These are phyloP conservation scores for Cytospora mali DNA, from an alignment of 2,329 filamentous ascomycete genomes.

Conservation along the genomic window DNA sequence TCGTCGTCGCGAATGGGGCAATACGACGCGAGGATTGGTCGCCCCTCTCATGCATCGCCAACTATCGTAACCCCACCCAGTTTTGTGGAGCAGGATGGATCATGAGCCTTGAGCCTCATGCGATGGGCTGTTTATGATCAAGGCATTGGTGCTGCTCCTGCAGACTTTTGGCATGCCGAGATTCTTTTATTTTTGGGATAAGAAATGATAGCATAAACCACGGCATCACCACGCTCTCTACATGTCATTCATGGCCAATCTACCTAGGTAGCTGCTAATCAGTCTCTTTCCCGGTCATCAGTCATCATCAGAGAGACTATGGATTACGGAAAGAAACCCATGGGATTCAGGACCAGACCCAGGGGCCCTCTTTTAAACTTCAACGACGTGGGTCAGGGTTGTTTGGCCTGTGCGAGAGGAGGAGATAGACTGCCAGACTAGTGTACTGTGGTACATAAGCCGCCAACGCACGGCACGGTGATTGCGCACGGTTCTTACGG, in stretches of 20 bases:
- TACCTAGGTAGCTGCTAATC: not conserved
- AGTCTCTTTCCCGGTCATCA: not conserved
- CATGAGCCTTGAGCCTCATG: constrained; percentile 25
- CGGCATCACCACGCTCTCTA: not conserved
- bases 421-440: too few species aligned
- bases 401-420: constrained; percentile 1
- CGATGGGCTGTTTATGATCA: not conserved
- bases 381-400: constrained; percentile 27
- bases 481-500: constrained; percentile 15
- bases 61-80: constrained; percentile 21
- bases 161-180: too few species aligned
- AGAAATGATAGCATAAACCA: not conserved
- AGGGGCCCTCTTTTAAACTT: constrained; percentile 16
- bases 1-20: constrained; percentile 11
- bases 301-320: too few species aligned
- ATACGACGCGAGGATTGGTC: constrained; percentile 12
- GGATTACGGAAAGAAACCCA: too few species aligned
- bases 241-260: not conserved
- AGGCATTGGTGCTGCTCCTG: too few species aligned
- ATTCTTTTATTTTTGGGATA: not conserved
- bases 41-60: constrained; percentile 21
- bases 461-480: constrained; percentile 25
- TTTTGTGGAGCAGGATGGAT: constrained; percentile 15
- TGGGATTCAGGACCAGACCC: too few species aligned
- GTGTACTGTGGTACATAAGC: too few species aligned